Conservation (phyloP, 257 asterid genomes). For the Cynanchum wilfordii region DNA sequence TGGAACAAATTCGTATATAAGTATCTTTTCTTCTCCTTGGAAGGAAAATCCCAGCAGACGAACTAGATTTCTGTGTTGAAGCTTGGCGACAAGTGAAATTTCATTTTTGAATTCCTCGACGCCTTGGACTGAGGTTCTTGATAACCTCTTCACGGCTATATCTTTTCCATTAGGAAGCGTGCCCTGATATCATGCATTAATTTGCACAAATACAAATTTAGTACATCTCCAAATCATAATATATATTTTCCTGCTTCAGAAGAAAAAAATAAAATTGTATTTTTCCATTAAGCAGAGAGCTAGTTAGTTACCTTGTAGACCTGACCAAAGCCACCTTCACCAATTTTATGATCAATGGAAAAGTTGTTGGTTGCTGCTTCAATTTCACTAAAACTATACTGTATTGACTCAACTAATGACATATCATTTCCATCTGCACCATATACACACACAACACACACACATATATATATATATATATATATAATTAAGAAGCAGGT, state of each 20-base stretch:
- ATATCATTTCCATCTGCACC: background rate
- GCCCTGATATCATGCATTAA: slow-evolving; percentile 15
- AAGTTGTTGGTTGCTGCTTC: slow-evolving; percentile 27
- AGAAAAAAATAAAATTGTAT: too few relatives aligned
- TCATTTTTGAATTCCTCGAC: slow-evolving; percentile 27
- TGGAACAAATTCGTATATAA: slow-evolving; percentile 23
- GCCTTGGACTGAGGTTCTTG: slow-evolving; percentile 23
- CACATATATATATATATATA: background rate
- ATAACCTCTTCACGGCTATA: slow-evolving; percentile 29
- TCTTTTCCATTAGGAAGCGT: slow-evolving; percentile 17
- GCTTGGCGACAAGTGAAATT: slow-evolving; percentile 21
- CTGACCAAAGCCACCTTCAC: slow-evolving; percentile 35
- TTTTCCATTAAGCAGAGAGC: too few relatives aligned
- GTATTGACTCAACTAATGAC: slow-evolving; percentile 1
- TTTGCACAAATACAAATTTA: too few relatives aligned
- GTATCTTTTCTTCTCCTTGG: slow-evolving; percentile 17
- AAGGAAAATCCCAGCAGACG: slow-evolving; percentile 26
- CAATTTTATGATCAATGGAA: slow-evolving; percentile 22
- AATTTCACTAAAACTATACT: slow-evolving; percentile 22
- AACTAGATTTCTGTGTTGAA: slow-evolving; percentile 30
- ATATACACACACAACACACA: background rate
- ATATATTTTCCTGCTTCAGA: too few relatives aligned
- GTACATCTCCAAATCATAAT: too few relatives aligned
- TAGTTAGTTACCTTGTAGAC: slow-evolving; percentile 30
- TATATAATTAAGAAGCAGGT: background rate